Evolutionary conservation across 2,329 filamentous ascomycete genomes (phyloP).

Genomic region (Cladosporium sp.): DNA sequence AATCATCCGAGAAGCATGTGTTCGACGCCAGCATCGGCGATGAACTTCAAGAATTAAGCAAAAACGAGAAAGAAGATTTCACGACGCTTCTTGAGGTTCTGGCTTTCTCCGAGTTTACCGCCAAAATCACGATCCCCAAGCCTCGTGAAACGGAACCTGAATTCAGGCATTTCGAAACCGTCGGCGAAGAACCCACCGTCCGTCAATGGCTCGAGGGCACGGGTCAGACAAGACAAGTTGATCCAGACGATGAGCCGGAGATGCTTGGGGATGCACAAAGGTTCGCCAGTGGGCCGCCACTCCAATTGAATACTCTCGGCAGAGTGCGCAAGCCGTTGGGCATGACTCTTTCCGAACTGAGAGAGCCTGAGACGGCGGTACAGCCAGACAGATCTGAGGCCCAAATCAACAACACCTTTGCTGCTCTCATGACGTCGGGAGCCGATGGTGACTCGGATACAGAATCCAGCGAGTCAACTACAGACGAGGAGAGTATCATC

Average conservation of each 20-base stretch:
- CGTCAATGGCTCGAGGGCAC: slow-evolving; percentile 30
- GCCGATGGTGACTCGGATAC: slow-evolving; percentile 10
- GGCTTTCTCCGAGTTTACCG: not conserved
- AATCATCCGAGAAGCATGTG: slow-evolving; percentile 17
- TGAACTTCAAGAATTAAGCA: slow-evolving; percentile 4
- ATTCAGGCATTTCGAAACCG: slow-evolving; percentile 18
- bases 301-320: slow-evolving; percentile 19
- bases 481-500: not conserved
- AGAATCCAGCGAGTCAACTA: not conserved
- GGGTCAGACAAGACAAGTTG: slow-evolving; percentile 24
- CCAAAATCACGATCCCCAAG: not conserved
- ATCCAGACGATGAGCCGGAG: slow-evolving; percentile 22
- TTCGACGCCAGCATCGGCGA: slow-evolving; percentile 30
- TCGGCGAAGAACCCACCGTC: slow-evolving; percentile 18
- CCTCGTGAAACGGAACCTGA: not conserved
- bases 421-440: not conserved
- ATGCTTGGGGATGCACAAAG: slow-evolving; percentile 27
- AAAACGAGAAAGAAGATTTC: slow-evolving; percentile 4
- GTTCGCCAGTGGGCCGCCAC: slow-evolving; percentile 15
- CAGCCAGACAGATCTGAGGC: not conserved
- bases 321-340: slow-evolving; percentile 25
- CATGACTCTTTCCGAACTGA: slow-evolving; percentile 14
- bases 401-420: not conserved
- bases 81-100: slow-evolving; percentile 3
- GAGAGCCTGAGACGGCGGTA: slow-evolving; percentile 9